These are phyloP conservation scores for Dipodascus albidus DNA, from an alignment of 805 yeast species.

Conservation along the genomic window DNA sequence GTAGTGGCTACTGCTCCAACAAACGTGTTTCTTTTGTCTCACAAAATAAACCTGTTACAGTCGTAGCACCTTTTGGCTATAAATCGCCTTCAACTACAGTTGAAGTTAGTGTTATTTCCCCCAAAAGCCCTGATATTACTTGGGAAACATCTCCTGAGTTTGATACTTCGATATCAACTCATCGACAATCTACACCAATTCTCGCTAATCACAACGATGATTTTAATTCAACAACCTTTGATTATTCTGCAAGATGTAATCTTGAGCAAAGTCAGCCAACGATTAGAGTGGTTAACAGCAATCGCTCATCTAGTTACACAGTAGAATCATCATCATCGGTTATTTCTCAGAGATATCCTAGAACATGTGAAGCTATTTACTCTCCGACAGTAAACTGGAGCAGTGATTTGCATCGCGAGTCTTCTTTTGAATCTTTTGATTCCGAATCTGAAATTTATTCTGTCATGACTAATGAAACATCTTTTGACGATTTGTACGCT, in stretches of 20 bases:
- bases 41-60: neutral
- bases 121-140: no score
- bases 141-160: no score
- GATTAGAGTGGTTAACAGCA: neutral
- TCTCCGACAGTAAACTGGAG: neutral
- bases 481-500: neutral
- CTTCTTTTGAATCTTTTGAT: neutral
- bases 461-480: neutral
- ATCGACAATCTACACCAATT: no score
- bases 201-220: no score
- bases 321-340: neutral
- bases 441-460: neutral
- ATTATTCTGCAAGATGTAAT: neutral
- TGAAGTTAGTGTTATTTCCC: neutral
- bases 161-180: no score
- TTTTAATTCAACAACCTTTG: no score
- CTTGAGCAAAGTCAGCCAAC: neutral
- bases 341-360: neutral
- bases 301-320: neutral
- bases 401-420: neutral
- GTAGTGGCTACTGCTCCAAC: neutral
- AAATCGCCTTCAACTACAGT: neutral
- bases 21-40: neutral
- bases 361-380: neutral
- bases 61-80: neutral